Percentiles rank a stretch among this genome's conserved stretches.
Conservation (phyloP, 495 filamentous ascomycete species). For the Rhizodiscina lignyota region DNA sequence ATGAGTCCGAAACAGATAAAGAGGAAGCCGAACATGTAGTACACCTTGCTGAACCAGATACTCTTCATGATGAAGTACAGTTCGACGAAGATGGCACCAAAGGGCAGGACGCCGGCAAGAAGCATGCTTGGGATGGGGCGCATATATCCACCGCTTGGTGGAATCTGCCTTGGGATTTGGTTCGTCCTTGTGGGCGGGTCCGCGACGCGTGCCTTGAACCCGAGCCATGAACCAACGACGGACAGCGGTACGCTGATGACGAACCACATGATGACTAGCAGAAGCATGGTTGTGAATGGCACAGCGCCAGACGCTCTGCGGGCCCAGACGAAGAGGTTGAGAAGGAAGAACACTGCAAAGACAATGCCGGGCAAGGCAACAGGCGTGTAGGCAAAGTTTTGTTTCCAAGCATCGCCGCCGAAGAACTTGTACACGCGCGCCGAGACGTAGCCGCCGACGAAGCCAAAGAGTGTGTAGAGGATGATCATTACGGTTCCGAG, state of each 20-base stretch:
- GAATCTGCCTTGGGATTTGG: conserved; percentile 94
- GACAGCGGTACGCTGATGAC: conserved; percentile 85
- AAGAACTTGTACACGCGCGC: conserved; percentile 83
- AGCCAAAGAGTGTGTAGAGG: conserved; percentile 82
- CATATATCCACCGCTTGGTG: conserved; percentile 63
- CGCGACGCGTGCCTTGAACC: conserved; percentile 53
- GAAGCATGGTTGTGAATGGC: conserved; percentile 90
- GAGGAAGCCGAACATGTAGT: conserved; percentile 99
- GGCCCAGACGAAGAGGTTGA: conserved; percentile 92
- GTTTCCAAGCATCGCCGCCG: conserved; percentile 83
- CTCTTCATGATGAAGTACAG: conserved; percentile 97
- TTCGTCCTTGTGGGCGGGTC: conserved; percentile 82
- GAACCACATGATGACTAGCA: conserved; percentile 90
- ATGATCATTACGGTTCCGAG: conserved; percentile 82
- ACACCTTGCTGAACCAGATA: conserved; percentile 94
- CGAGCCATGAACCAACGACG: conserved; percentile 81
- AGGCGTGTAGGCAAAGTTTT: conserved; percentile 78
- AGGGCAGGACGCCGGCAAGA: conserved; percentile 79
- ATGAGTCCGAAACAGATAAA: conserved; percentile 96
- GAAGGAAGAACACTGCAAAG: conserved; percentile 77
- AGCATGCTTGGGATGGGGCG: conserved; percentile 74
- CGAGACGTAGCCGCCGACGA: conserved; percentile 83
- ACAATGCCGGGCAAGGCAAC: conserved; percentile 73
- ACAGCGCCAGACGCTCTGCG: conserved; percentile 82
- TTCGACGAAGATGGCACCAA: conserved; percentile 92